These are phyloP conservation scores for Pulveroboletus frians DNA, from an alignment of 768 basidiomycete species.

Conservation along the genomic window DNA sequence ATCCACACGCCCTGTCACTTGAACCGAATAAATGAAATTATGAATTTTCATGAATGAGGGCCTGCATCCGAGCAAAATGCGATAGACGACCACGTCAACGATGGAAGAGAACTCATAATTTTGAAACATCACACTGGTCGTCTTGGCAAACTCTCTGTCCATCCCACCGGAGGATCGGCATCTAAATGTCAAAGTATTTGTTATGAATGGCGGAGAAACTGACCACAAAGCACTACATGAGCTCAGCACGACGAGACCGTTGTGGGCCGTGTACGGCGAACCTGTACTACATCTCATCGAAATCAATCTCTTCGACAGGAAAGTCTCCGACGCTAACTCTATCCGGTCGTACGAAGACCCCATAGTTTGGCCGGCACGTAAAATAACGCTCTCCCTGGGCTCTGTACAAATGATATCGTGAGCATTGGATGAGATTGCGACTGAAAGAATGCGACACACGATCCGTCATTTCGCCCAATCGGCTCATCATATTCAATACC, in stretches of 20 bases:
- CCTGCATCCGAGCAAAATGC: neutral
- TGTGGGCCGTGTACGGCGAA: neutral
- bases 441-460: slow-evolving; percentile 48
- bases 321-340: slow-evolving; percentile 81
- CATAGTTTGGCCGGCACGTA: slow-evolving; percentile 67
- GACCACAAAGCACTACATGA: neutral
- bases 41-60: too few species aligned
- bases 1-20: neutral
- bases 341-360: slow-evolving; percentile 83
- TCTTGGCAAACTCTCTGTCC: neutral
- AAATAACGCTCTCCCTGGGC: slow-evolving; percentile 88
- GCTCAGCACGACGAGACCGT: neutral
- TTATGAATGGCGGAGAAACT: neutral
- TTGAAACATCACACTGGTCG: neutral
- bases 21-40: neutral
- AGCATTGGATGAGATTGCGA: neutral
- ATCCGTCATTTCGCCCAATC: slow-evolving; percentile 91
- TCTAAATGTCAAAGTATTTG: neutral
- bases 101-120: too few species aligned
- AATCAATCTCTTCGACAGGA: slow-evolving; percentile 73
- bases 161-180: neutral
- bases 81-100: neutral
- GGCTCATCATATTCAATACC: slow-evolving; percentile 96
- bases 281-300: slow-evolving; percentile 60
- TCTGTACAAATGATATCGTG: slow-evolving; percentile 35